These are phyloP conservation scores for Erodium moschatum DNA, from an alignment of 441 rosid species.

Conservation along the genomic window DNA sequence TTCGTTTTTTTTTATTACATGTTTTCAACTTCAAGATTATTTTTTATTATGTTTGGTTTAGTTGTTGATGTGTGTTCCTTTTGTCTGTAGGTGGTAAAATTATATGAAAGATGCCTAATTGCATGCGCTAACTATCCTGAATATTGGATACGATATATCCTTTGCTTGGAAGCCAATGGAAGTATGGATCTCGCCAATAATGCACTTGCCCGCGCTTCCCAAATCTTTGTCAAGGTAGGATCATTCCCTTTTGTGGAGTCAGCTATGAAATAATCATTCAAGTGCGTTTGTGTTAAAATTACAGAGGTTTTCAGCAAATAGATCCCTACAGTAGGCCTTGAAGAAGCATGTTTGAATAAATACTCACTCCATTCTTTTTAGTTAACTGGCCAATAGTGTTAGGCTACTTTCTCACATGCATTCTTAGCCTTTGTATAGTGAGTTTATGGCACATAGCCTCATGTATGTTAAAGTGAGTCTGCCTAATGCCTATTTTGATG, in stretches of 20 bases:
- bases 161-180: constrained; percentile 70
- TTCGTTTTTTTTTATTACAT: constrained; percentile 37
- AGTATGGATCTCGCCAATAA: constrained; percentile 79
- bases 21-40: constrained; percentile 21
- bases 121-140: constrained; percentile 93
- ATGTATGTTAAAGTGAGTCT: too few relatives aligned
- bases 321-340: too few relatives aligned
- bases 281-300: too few relatives aligned
- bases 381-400: too few relatives aligned
- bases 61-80: constrained; percentile 21
- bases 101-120: constrained; percentile 86
- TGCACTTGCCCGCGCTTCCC: constrained; percentile 83
- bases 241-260: background rate
- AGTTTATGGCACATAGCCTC: background rate
- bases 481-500: too few relatives aligned
- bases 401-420: too few relatives aligned
- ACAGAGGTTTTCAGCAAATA: too few relatives aligned
- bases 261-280: too few relatives aligned
- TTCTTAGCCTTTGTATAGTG: too few relatives aligned
- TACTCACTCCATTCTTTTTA: too few relatives aligned
- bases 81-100: constrained; percentile 63
- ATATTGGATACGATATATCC: constrained; percentile 79
- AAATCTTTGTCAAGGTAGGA: constrained; percentile 87
- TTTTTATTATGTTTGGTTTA: constrained; percentile 16
- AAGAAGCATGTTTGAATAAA: too few relatives aligned